Evolutionary conservation across 371 early-diverging fungal species (phyloP).

Genomic region (Apophysomyces elegans): DNA sequence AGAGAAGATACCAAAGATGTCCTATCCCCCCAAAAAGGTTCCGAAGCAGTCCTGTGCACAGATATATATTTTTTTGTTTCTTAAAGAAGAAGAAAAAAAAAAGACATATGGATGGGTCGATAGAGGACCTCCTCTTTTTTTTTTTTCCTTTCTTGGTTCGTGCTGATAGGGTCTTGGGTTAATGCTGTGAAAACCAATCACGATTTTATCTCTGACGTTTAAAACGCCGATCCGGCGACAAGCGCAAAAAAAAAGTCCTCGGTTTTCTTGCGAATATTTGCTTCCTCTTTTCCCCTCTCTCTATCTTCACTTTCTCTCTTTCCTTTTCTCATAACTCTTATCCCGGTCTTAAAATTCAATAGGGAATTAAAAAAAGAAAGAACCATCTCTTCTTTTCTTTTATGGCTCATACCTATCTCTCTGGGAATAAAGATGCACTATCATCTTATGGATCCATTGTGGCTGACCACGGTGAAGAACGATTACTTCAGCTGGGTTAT

Average conservation of each 20-base stretch:
- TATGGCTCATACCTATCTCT: slow-evolving; percentile 9
- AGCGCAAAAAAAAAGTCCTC: background rate
- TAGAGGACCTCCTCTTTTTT: background rate
- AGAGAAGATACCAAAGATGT: slow-evolving; percentile 9
- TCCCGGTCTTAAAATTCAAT: background rate
- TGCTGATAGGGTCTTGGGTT: background rate
- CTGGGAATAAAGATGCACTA: background rate
- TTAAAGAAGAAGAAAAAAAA: background rate
- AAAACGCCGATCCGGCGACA: background rate
- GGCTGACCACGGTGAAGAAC: slow-evolving; percentile 20
- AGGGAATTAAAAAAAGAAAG: background rate
- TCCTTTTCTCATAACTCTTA: slow-evolving; percentile 3
- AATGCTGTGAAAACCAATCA: slow-evolving; percentile 5
- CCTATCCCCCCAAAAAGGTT: slow-evolving; percentile 13
- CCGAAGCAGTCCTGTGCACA: slow-evolving; percentile 15
- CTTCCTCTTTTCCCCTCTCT: background rate
- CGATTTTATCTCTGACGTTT: background rate
- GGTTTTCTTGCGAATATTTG: slow-evolving; percentile 13
- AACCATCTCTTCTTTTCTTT: slow-evolving; percentile 7
- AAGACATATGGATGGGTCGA: slow-evolving; percentile 6
- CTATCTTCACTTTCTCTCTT: too few species aligned
- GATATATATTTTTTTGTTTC: background rate
- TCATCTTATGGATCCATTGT: slow-evolving; percentile 11
- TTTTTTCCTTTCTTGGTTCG: background rate
- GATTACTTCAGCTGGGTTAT: slow-evolving; percentile 33